Evolutionary conservation across 139 green algal species (phyloP), one percentile per base, ranked within the genome.

Genomic region (Chlamydomonas incerta): DNA sequence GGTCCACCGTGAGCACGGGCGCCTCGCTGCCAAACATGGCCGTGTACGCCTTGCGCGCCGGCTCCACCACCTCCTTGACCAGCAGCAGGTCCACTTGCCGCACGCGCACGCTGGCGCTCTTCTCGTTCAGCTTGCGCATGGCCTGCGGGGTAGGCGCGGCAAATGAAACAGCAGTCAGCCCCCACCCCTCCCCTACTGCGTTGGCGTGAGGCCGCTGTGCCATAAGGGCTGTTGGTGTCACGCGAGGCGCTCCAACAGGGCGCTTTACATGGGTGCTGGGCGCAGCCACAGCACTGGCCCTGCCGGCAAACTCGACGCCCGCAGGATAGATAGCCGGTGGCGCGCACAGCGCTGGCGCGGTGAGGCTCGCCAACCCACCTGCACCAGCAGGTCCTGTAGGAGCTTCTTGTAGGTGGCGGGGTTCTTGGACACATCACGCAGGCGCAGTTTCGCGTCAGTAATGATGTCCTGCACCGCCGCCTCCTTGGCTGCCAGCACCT

Each of bases 401-500:
- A 99, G 92, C 52, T 93, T 90, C 74, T 93, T 92, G 92, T 99
- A 99, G 55, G 86, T 67, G 34, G 85, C 33, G 10, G 91, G 74
- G 88, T 97, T 92, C 55, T 93, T 93, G 28, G 89, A 91, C 35
- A 97, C 87, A 4, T 90, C 85, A 1, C 74, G 74, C 58, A 99
- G 87, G 58, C 91, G 77, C 4, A 74, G 33, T 33, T 96, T 91
- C 2, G 95, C 95, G 72, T 94, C 92, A 31, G 68, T 24, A 8
- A 92, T 75, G 68, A 91, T 88, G 74, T 91, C 87, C 80, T 88
- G 73, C 65, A 99, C 95, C 57, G 95, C 94, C 4, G 94, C 90
- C 77, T 99, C 96, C 41, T 94, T 91, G 33, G 97, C 97, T 52
- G 95, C 90, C 52, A 99, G 93, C n/a, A 99, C 93, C 87, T 96